These are phyloP conservation scores for Cladophialophora exuberans DNA, from an alignment of 2,329 filamentous ascomycete genomes.

Conservation along the genomic window DNA sequence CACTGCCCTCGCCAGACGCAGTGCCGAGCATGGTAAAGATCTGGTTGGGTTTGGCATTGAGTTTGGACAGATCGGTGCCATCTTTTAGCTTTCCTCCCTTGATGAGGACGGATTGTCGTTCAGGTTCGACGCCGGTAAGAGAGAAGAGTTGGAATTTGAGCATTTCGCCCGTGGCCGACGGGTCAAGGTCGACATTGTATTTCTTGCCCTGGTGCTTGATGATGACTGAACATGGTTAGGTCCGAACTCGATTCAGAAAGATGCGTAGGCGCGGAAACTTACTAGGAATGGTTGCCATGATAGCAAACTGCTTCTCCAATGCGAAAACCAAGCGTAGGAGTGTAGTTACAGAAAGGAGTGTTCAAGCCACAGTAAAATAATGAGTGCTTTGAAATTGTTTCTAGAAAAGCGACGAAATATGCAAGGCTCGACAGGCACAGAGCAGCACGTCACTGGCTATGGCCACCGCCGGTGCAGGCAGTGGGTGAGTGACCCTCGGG, in stretches of 20 bases:
- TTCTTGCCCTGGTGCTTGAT: constrained; percentile 96
- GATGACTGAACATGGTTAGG: constrained; percentile 62
- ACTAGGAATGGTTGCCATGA: constrained; percentile 63
- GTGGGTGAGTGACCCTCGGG: neutral
- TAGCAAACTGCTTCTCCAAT: constrained; percentile 26
- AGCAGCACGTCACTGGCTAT: constrained; percentile 9
- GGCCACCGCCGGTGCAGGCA: neutral
- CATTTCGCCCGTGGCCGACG: constrained; percentile 80
- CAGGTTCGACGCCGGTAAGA: constrained; percentile 91
- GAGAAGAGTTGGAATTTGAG: constrained; percentile 97
- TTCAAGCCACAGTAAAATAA: constrained; percentile 2
- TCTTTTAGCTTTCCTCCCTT: constrained; percentile 96
- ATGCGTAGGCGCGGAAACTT: constrained; percentile 32
- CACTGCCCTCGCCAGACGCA: constrained; percentile 60
- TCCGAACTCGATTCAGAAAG: neutral
- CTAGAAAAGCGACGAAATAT: constrained; percentile 11
- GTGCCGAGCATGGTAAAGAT: constrained; percentile 97
- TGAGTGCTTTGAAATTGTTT: constrained; percentile 20
- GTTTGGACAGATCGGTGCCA: constrained; percentile 81
- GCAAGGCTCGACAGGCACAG: constrained; percentile 15
- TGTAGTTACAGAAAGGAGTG: neutral
- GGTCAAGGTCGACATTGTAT: constrained; percentile 90
- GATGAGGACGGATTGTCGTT: constrained; percentile 92
- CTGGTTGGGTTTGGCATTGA: constrained; percentile 84
- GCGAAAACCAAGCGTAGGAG: neutral